Base-by-base conservation (phyloP, 2,329 filamentous ascomycete genomes). In the Botrytis elliptica region DNA sequence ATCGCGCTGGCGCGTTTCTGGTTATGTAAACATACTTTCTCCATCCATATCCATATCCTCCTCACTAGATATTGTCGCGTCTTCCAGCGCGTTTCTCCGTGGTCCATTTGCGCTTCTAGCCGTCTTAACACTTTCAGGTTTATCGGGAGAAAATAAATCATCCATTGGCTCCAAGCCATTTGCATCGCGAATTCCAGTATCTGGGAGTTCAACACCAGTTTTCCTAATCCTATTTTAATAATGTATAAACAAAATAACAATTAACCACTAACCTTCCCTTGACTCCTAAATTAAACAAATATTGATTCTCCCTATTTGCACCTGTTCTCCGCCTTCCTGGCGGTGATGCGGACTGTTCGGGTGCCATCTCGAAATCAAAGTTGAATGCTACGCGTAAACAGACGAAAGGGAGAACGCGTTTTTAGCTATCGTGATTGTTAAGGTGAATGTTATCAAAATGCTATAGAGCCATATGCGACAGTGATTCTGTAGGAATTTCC, bases 111-210 rank as follows among this genome's bases (percentile, higher is more conserved):
- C 29, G 60, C 74, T 74, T 20, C 55, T 74, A 3, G 64, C 72
- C 29, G 75, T 44, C 33, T 40, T 65, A 18, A 44, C 72, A 46
- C 72, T 76, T 36, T 73, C 76, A 5, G 78, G 84, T 79, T 91
- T 92, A 77, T 89, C 88, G 22, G 95, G 94, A 14, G 95, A 98
- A 83, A 97, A 97, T 77, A 98, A 89, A 77, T 90, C 89, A 52
- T 95, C 93, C 74, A 97, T 88, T 52, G 93, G 92, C 81, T 98
- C 94, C 85, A 99, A 90, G 82, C 95, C 96, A 86, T 97, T 87
- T 82, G 97, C 94, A 83, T 98, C 95, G 84, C 94, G 92, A 75
- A 91, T 86, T 70, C 93, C 93, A 72, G 86, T 90, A 79, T 97
- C 93, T 79, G 90, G 89, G 46, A 98, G 83, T 1, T 90, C 92